Evolutionary conservation across 2,329 filamentous ascomycete genomes (phyloP), one percentile per base, ranked within the genome.

Genomic region (Claviceps spartinae): DNA sequence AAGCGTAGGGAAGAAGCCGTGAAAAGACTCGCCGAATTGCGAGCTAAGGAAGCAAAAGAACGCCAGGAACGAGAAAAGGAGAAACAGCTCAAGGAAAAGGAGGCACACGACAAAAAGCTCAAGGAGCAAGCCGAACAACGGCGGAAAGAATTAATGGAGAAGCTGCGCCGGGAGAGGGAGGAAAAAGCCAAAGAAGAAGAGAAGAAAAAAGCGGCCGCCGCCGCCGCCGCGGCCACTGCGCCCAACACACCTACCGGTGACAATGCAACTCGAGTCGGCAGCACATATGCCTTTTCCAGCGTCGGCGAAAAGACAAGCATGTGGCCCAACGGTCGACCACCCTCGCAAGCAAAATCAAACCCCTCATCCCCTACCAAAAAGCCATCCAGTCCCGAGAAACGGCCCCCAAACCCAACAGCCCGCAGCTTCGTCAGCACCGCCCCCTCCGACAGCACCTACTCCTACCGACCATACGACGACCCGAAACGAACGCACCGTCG

Each of bases 401-500:
- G 68, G 24, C 71, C 72, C 43, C 71, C 72, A 41, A 60, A 67
- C 40, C 69, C 75, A 42, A 74, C 77, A 34, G 78, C 81, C 38
- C 77, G 72, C 57, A 80, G 80, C 3, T 77, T 78, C 53, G 69
- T 76, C 56, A 78, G 74, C 56, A 40, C 53, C 4, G 79, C 78
- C 20, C 79, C 85, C 48, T 79, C 85, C 48, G 81, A 85, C 49
- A 79, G 84, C 56, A 72, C 75, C 3, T 82, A 85, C 65, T 89
- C 86, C 1, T 90, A 81, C 67, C 81, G 86, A 48, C 85, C 87
- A 1, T 90, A 90, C 65, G 86, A 91, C 63, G 77, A 80, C 58
- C 77, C 83, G 2, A 81, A 77, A 61, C 73, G 73, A 50, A 73
- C 76, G 8, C 64, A 66, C 18, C 77, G 80, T 18, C 77, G 80